Base-by-base conservation (phyloP, 495 filamentous ascomycete species). In the Neurospora sp. region DNA sequence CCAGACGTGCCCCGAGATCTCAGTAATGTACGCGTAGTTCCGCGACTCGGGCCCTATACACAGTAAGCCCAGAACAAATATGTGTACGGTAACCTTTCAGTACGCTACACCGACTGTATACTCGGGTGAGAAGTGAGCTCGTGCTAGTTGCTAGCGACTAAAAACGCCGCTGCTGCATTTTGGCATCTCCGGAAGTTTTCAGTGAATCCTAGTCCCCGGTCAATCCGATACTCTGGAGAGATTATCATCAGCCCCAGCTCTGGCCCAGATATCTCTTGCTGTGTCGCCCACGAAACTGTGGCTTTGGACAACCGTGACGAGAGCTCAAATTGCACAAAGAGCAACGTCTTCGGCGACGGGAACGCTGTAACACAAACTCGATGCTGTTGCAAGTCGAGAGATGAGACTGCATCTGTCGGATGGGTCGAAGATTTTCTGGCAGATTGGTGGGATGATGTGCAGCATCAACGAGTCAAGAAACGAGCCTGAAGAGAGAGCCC, bases 381-480 rank as follows among this genome's bases (percentile, higher is more conserved):
- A 31, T 35, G 27, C 53, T 18, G 53, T 35, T 66, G 27, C 53
- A 66, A 66, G 27, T 66, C 5, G 42, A 44, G 39, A 37, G 68
- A 42, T 35, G 71, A 41, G 37, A 59, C 71, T 72, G 46, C 73
- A 70, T 48, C 59, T 22, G 37, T 59, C 74, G 37, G 66, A 69
- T 40, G 61, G 69, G 48, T 69, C 53, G 53, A 66, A 35, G 27
- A 35, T 66, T 66, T 73, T 70, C 40, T 75, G 72, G 72, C 74
- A 37, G 73, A 72, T 73, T 73, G 76, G 76, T 73, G 77, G 69
- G 76, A 79, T 80, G 79, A 80, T 80, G 79, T 79, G 79, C 79
- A 80, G 74, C 73, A 70, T 69, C 78, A 74, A 76, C 78, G 79
- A 80, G 78, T 80, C 79, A 80, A 80, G 78, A 76, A 77, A 77